These are phyloP conservation scores for Populus hybrid DNA, from an alignment of 441 rosid species.

Conservation along the genomic window DNA sequence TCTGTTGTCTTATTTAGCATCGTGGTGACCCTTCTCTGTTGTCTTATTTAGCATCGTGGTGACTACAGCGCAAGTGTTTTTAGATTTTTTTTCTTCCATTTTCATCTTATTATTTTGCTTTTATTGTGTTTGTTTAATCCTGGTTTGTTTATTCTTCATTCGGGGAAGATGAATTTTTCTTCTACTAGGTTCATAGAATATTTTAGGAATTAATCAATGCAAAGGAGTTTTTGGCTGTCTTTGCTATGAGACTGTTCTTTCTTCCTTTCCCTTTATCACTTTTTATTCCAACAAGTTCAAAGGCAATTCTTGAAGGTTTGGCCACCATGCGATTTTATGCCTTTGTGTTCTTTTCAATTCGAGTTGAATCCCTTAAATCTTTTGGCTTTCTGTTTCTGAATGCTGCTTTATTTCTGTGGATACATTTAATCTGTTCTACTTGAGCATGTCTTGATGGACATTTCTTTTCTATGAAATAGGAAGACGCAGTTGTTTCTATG, in stretches of 20 bases:
- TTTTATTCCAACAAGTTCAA: background rate
- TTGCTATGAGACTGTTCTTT: background rate
- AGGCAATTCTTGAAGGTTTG: background rate
- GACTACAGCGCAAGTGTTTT: background rate
- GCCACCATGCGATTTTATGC: background rate
- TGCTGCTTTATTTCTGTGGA: background rate
- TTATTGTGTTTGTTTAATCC: background rate
- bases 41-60: too few relatives aligned
- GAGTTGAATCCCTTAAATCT: background rate
- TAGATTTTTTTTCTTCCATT: background rate
- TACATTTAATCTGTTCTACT: background rate
- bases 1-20: background rate
- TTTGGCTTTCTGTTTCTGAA: background rate
- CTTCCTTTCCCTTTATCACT: background rate
- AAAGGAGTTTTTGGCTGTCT: background rate
- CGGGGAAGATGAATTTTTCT: background rate
- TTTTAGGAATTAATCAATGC: background rate
- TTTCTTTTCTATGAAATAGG: slow-evolving; percentile 25
- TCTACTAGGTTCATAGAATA: background rate
- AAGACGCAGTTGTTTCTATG: slow-evolving; percentile 31
- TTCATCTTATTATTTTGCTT: background rate
- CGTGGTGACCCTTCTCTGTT: too few relatives aligned
- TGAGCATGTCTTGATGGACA: slow-evolving; percentile 1
- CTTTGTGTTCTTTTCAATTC: background rate
- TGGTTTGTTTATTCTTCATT: background rate